A percentile compares a stretch with the other conserved stretches of the same genome.
Evolutionary conservation across 768 basidiomycete genomes (phyloP).

Genomic region (Suillus bovinus): DNA sequence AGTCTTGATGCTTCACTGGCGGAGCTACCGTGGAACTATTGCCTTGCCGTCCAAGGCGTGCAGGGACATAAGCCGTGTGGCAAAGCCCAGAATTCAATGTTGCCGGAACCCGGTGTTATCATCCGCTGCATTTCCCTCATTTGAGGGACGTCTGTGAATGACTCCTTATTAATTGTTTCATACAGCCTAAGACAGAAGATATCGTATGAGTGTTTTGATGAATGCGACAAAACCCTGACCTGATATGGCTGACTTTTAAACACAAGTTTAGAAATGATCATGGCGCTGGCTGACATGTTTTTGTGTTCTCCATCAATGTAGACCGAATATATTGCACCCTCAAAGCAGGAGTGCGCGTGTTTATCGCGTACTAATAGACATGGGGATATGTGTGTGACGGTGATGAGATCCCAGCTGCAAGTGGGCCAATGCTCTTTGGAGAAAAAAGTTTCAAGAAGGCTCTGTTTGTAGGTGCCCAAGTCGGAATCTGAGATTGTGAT

Average conservation of each 20-base stretch:
- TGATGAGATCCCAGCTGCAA: neutral
- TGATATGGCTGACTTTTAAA: neutral
- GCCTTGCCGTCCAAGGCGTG: neutral
- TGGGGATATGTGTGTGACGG: neutral
- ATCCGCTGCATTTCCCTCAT: neutral
- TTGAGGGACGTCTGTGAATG: neutral
- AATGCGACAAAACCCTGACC: neutral
- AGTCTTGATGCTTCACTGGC: neutral
- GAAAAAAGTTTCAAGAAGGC: neutral
- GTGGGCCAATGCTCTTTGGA: neutral
- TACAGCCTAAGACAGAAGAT: neutral
- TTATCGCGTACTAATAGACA: neutral
- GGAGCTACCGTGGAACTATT: slow-evolving; percentile 8
- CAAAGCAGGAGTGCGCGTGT: neutral
- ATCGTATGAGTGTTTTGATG: neutral
- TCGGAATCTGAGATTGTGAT: neutral
- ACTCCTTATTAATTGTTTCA: neutral
- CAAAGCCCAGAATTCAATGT: neutral
- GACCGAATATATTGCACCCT: neutral
- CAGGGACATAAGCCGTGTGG: slow-evolving; percentile 5
- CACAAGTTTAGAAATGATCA: neutral
- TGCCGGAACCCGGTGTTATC: neutral
- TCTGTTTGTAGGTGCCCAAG: neutral
- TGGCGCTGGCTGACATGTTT: neutral
- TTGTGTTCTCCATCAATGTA: neutral